These are phyloP conservation scores for Pinus taeda DNA, from an alignment of 75 land plant species.

Conservation along the genomic window DNA sequence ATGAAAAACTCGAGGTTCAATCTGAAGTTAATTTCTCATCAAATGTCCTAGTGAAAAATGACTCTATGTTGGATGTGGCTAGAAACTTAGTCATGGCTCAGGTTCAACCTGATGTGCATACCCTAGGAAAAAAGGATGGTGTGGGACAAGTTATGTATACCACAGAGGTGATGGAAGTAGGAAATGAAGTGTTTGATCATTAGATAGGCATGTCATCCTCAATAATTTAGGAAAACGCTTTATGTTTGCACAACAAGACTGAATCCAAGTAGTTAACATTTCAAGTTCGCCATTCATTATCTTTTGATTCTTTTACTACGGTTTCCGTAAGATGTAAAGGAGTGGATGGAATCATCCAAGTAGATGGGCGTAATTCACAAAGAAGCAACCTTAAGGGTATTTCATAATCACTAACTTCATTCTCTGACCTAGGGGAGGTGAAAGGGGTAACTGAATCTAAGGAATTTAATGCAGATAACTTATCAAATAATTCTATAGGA, in stretches of 20 bases:
- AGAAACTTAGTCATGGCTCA: slow-evolving; percentile 4
- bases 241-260: background rate
- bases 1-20: slow-evolving; percentile 21
- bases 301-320: background rate
- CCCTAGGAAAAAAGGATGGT: slow-evolving; percentile 3
- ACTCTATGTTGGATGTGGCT: background rate
- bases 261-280: background rate
- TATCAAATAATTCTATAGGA: background rate
- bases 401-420: background rate
- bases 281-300: background rate
- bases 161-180: background rate
- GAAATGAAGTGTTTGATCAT: background rate
- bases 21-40: background rate
- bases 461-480: background rate
- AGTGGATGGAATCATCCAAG: background rate
- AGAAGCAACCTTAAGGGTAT: background rate
- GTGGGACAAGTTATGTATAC: background rate
- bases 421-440: background rate
- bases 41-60: background rate
- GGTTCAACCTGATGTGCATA: background rate
- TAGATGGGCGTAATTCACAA: background rate
- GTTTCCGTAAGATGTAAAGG: background rate
- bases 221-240: background rate
- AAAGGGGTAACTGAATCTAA: background rate
- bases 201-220: background rate